Evolutionary conservation across 2,329 filamentous ascomycete species (phyloP).

Genomic region (Emergomyces africanus): DNA sequence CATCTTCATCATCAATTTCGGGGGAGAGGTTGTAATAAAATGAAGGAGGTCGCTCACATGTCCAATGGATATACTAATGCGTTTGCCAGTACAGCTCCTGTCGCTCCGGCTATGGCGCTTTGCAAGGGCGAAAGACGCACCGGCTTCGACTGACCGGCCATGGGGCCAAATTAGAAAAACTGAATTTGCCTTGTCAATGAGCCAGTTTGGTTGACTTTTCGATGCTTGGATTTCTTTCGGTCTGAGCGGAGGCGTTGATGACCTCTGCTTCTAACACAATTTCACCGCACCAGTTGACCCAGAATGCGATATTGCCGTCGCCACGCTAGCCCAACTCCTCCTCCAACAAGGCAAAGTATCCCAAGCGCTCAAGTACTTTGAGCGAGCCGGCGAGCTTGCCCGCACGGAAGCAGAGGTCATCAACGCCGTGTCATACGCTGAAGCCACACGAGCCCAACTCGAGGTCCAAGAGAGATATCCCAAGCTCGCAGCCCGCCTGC

Average conservation of each 20-base stretch:
- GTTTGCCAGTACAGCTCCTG: slow-evolving; percentile 88
- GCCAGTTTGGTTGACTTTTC: not conserved
- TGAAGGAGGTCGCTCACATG: slow-evolving; percentile 60
- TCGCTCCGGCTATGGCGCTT: slow-evolving; percentile 79
- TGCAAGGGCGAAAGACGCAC: slow-evolving; percentile 77
- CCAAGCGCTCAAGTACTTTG: slow-evolving; percentile 91
- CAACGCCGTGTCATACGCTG: slow-evolving; percentile 91
- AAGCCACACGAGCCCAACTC: slow-evolving; percentile 90
- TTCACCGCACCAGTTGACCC: slow-evolving; percentile 59
- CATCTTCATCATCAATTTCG: not conserved
- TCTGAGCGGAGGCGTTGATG: not conserved
- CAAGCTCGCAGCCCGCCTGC: slow-evolving; percentile 59
- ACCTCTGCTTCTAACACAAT: slow-evolving; percentile 25
- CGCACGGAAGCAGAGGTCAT: slow-evolving; percentile 92
- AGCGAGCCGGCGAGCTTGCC: slow-evolving; percentile 86
- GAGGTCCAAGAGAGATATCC: slow-evolving; percentile 83
- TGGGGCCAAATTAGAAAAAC: slow-evolving; percentile 16
- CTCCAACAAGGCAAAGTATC: slow-evolving; percentile 96
- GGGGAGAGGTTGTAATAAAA: not conserved
- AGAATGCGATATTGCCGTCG: slow-evolving; percentile 96
- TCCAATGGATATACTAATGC: slow-evolving; percentile 91
- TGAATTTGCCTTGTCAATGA: not conserved
- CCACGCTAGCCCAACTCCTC: slow-evolving; percentile 95
- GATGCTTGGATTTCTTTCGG: not conserved
- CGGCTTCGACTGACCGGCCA: slow-evolving; percentile 51